These are phyloP conservation scores for Phoma sp. DNA, from an alignment of 2,329 filamentous ascomycete species.

Conservation along the genomic window DNA sequence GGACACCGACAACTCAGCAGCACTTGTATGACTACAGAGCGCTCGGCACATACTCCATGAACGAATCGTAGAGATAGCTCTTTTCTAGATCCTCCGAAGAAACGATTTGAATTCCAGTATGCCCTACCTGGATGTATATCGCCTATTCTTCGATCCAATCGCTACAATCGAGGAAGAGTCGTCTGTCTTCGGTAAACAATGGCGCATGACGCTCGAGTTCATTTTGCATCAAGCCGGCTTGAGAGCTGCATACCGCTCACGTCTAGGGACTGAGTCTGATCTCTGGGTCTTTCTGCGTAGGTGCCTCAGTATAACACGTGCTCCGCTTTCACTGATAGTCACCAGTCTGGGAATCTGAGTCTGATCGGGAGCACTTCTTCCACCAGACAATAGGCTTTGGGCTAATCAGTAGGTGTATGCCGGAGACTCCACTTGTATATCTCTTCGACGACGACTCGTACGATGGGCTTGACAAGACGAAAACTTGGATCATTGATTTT, in stretches of 20 bases:
- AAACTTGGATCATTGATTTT: slow-evolving; percentile 1
- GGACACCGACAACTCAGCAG: background rate
- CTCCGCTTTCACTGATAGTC: no score
- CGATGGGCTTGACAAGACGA: background rate
- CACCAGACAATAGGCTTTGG: slow-evolving; percentile 4
- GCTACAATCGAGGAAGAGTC: background rate
- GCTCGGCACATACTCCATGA: background rate
- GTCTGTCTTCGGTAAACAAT: slow-evolving; percentile 3
- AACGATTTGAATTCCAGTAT: background rate
- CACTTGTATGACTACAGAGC: background rate
- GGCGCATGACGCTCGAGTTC: slow-evolving; percentile 7
- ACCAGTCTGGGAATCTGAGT: slow-evolving; percentile 4
- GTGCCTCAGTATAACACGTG: background rate
- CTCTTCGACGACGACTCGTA: slow-evolving; percentile 1
- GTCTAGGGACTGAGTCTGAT: background rate
- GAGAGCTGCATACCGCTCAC: background rate
- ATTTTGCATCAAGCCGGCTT: background rate
- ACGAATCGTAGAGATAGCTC: background rate
- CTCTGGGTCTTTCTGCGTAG: slow-evolving; percentile 3
- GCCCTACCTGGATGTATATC: slow-evolving; percentile 5
- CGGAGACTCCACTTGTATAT: background rate
- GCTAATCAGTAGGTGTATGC: background rate
- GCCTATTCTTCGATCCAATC: background rate
- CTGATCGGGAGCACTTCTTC: slow-evolving; percentile 2
- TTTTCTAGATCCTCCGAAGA: background rate